phyloP scores from a whole-genome alignment of 805 yeast species.

The Saccharomycopsis malanga region DNA sequence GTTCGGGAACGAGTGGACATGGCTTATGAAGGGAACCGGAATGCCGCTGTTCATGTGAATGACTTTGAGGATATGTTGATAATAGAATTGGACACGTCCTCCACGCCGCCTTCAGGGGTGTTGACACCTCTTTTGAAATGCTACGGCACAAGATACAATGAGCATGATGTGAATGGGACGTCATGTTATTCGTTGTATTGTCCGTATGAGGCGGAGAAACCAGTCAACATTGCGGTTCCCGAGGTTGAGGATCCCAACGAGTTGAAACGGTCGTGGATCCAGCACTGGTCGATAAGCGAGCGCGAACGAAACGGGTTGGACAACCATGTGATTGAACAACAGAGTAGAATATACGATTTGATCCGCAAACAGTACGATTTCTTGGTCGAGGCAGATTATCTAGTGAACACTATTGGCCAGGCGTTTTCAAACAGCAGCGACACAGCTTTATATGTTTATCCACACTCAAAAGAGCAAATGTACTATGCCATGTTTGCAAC shows the following conservation, averaged over 20 bases:
- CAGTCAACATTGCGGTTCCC: neutral
- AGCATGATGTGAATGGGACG: neutral
- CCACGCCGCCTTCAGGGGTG: constrained; percentile 10
- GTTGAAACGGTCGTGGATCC: constrained; percentile 11
- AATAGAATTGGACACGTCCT: neutral
- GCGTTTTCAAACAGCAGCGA: constrained; percentile 7
- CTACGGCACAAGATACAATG: constrained; percentile 6
- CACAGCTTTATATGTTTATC: constrained; percentile 8
- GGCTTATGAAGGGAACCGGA: neutral
- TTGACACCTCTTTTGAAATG: constrained; percentile 8
- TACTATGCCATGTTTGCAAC: constrained; percentile 15
- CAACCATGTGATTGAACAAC: constrained; percentile 9
- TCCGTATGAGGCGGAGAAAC: constrained; percentile 11
- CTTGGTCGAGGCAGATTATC: constrained; percentile 10
- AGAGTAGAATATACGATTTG: constrained; percentile 20
- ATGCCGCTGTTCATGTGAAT: neutral
- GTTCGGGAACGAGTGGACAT: constrained; percentile 9
- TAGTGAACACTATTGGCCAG: constrained; percentile 15
- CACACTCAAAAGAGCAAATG: constrained; percentile 7
- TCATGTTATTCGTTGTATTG: constrained; percentile 15
- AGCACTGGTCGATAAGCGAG: constrained; percentile 14
- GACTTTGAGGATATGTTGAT: constrained; percentile 3
- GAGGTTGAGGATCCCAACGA: constrained; percentile 4
- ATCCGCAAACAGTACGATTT: constrained; percentile 18
- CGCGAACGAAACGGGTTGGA: constrained; percentile 4